Evolutionary conservation across 2,329 filamentous ascomycete species (phyloP), one percentile per base, ranked within the genome.

Genomic region (Geoglossum cookeanum): DNA sequence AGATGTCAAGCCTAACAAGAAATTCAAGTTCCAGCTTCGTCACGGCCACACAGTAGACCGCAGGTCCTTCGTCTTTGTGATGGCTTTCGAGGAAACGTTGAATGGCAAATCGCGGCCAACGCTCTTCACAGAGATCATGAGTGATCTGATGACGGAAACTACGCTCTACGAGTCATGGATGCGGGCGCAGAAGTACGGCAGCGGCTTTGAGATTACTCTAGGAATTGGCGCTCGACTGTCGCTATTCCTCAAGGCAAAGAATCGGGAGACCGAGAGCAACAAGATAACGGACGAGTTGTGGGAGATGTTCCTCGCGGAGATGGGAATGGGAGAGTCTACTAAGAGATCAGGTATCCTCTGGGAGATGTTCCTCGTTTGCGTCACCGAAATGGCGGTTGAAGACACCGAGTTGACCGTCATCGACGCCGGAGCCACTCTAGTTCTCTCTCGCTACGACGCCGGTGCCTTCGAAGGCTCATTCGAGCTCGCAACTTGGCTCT

Each of bases 11-110:
- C 27, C 55, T 0, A 37, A 33, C 4, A 42, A 65, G 61, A 61
- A 60, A 49, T 55, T 65, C 32, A 61, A 63, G 53, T 33, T 68
- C 57, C 42, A 64, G 57, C 55, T 62, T 58, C 52, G 61, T 51
- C 58, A 70, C 59, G 63, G 42, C 4, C n/a, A 45, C 17, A 45
- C 42, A 22, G n/a, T 68, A 56, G 65, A 69, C 60, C 64, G 66
- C 59, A 59, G 64, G 1, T 70, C 70, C 7, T 72, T 73, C 8
- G 67, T 74, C 2, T 76, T 75, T 61, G 65, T 74, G 5, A 69
- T 72, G 13, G 65, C 69, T 1, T 72, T 75, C 47, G 71, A 74
- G 58, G 69, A 72, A 58, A 64, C 67, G 11, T 66, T 75, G 27
- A 65, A 66, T 47, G 68, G 68, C 47, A 66, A 67, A 15, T 45